A percentile compares a stretch with the other conserved stretches of the same genome.
Evolutionary conservation across 1,139 yeast genomes (phyloP).

Genomic region (Candida sp.): DNA sequence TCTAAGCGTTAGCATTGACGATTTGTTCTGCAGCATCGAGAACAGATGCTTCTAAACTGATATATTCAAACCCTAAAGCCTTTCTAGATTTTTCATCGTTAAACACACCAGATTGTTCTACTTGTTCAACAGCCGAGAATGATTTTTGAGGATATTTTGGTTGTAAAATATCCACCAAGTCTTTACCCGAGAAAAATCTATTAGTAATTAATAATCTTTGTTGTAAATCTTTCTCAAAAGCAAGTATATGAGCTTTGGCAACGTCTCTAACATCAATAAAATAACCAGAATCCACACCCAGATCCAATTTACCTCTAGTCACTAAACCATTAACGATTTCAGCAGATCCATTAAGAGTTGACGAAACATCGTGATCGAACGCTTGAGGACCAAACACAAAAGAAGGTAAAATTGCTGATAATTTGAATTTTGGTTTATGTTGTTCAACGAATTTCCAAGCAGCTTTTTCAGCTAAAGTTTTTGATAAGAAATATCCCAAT

Average conservation of each 20-base stretch:
- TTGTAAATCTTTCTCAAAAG: constrained; percentile 18
- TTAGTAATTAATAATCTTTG: constrained; percentile 3
- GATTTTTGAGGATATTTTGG: background rate
- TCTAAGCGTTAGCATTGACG: background rate
- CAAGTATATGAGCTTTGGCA: constrained; percentile 33
- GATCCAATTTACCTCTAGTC: no score
- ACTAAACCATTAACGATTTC: constrained; percentile 12
- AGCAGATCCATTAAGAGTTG: constrained; percentile 14
- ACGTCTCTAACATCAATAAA: constrained; percentile 38
- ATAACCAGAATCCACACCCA: constrained; percentile 20
- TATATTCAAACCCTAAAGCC: constrained; percentile 25
- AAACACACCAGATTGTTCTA: no score
- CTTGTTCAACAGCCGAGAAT: constrained; percentile 26
- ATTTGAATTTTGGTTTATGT: background rate
- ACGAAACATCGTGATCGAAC: constrained; percentile 11
- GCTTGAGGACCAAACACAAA: constrained; percentile 41
- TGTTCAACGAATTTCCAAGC: constrained; percentile 43
- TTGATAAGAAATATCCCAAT: background rate
- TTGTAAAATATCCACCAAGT: constrained; percentile 15
- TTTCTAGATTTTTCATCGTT: constrained; percentile 20
- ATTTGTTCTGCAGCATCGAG: constrained; percentile 10
- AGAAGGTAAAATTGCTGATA: constrained; percentile 15
- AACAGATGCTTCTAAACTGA: constrained; percentile 22
- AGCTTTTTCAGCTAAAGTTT: constrained; percentile 35
- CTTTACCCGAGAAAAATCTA: constrained; percentile 11